Percentiles rank a stretch among this genome's conserved stretches.
Evolutionary conservation across 306 rosid species (phyloP).

Genomic region (Oemleria cerasiformis): DNA sequence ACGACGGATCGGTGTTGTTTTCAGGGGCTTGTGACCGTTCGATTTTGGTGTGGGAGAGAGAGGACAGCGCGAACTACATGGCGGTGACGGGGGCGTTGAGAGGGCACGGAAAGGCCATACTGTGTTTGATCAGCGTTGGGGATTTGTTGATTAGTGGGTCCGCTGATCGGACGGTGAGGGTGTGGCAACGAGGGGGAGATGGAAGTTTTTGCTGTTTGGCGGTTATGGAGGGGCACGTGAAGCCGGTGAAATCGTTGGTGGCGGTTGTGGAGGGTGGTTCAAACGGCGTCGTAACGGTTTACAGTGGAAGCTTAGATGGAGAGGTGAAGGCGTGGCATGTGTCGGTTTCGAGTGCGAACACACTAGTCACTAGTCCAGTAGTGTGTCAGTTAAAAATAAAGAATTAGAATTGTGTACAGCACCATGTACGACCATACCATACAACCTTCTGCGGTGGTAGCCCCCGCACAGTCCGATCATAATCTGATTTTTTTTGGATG

Average conservation of each 20-base stretch:
- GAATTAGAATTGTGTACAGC: neutral
- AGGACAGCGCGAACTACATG: conserved; percentile 81
- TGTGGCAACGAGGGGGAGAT: conserved; percentile 59
- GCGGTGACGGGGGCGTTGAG: conserved; percentile 80
- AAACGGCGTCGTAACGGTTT: conserved; percentile 48
- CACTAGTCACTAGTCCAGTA: neutral
- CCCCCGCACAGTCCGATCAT: neutral
- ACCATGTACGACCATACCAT: neutral
- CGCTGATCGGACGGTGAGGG: conserved; percentile 81
- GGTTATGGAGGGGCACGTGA: conserved; percentile 58
- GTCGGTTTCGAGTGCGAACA: conserved; percentile 15
- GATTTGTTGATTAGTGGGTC: conserved; percentile 79
- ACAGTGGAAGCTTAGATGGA: conserved; percentile 83
- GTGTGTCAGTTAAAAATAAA: neutral
- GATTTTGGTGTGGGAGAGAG: conserved; percentile 89
- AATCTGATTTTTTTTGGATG: conserved; percentile 4
- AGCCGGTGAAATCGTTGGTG: conserved; percentile 76
- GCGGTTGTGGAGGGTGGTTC: conserved; percentile 26
- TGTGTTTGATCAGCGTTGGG: conserved; percentile 57
- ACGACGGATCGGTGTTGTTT: conserved; percentile 71
- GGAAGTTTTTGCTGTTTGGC: conserved; percentile 59
- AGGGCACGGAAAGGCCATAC: conserved; percentile 71
- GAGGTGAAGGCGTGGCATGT: conserved; percentile 78
- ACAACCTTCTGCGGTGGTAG: neutral
- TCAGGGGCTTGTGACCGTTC: conserved; percentile 94